phyloP scores from a whole-genome alignment of 1,139 yeast species.

The Yamadazyma sp. region DNA sequence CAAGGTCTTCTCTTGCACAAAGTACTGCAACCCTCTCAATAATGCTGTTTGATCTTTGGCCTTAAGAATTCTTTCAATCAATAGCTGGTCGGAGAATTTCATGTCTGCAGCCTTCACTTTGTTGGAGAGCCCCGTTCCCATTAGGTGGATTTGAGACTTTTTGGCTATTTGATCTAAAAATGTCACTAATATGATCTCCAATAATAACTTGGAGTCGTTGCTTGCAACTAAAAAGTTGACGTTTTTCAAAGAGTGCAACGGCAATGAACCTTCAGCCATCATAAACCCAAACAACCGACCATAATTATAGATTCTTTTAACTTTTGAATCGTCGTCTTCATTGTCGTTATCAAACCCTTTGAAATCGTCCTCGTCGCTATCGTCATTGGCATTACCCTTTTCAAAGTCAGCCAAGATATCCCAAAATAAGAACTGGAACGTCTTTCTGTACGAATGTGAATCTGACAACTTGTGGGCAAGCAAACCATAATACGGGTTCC shows the following conservation, averaged over 20 bases:
- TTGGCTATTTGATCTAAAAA: constrained; percentile 67
- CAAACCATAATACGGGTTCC: constrained; percentile 88
- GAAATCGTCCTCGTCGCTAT: constrained; percentile 37
- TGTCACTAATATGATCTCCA: constrained; percentile 72
- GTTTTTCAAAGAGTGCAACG: constrained; percentile 70
- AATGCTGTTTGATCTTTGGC: constrained; percentile 64
- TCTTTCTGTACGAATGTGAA: constrained; percentile 69
- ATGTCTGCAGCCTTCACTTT: constrained; percentile 29
- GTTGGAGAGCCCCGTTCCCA: constrained; percentile 42
- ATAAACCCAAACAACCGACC: constrained; percentile 80
- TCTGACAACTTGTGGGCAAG: constrained; percentile 76
- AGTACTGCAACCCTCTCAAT: constrained; percentile 72
- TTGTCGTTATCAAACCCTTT: constrained; percentile 31
- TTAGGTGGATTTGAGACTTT: constrained; percentile 54
- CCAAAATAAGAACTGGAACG: constrained; percentile 90
- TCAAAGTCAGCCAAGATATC: constrained; percentile 79
- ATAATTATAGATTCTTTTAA: constrained; percentile 63
- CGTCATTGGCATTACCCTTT: constrained; percentile 41
- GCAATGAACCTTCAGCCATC: constrained; percentile 69
- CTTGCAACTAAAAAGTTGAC: constrained; percentile 75
- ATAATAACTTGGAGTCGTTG: constrained; percentile 62
- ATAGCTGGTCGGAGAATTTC: constrained; percentile 52
- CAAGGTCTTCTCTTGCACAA: constrained; percentile 55
- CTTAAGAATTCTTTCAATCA: constrained; percentile 56
- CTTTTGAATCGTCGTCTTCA: constrained; percentile 44